phyloP scores from a whole-genome alignment of 345 rosid species.

The Gossypium anomalum region DNA sequence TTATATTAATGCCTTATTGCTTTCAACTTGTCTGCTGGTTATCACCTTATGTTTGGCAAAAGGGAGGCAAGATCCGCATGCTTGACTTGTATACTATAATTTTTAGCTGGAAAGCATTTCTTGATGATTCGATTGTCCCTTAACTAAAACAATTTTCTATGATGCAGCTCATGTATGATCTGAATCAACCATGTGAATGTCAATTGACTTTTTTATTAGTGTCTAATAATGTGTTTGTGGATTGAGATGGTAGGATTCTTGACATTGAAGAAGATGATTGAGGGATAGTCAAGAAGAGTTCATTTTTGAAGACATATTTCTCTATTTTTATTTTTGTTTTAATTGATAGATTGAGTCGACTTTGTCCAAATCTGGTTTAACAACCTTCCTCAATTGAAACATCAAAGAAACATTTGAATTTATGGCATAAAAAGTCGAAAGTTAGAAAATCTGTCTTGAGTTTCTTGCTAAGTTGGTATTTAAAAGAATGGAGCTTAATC shows the following conservation, averaged over 20 bases:
- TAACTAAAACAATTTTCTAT: slow-evolving; percentile 4
- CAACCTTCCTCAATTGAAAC: background rate
- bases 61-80: background rate
- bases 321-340: background rate
- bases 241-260: slow-evolving; percentile 20
- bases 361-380: background rate
- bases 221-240: background rate
- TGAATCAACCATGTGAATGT: slow-evolving; percentile 1
- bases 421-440: background rate
- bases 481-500: background rate
- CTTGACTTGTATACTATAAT: background rate
- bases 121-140: background rate
- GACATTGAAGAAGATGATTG: slow-evolving; percentile 3
- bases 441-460: background rate
- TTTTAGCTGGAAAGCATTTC: background rate
- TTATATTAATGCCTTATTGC: background rate
- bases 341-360: background rate
- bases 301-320: background rate
- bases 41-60: background rate
- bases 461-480: background rate
- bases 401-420: background rate
- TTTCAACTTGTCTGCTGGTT: background rate
- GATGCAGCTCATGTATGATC: background rate
- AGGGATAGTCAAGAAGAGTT: background rate
- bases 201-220: background rate